Percentiles rank a stretch among this genome's conserved stretches.
phyloP scores from a whole-genome alignment of 2,329 filamentous ascomycete species.

The Gremmenia infestans region DNA sequence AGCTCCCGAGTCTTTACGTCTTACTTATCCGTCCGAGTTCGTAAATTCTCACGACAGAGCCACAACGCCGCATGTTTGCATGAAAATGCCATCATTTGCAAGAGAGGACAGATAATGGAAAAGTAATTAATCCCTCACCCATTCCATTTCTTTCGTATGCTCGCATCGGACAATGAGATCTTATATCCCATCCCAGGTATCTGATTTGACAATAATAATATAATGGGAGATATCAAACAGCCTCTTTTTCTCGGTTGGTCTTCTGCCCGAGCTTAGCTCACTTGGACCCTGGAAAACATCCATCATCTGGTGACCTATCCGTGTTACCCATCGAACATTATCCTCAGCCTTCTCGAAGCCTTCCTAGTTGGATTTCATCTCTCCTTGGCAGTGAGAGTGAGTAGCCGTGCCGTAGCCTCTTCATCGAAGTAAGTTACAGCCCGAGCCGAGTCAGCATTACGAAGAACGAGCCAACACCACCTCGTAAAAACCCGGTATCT shows the following conservation, averaged over 20 bases:
- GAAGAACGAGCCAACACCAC: too few species aligned
- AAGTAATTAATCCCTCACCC: neutral
- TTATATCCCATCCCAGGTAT: neutral
- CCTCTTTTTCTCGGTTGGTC: neutral
- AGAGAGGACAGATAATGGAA: neutral
- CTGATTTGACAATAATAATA: neutral
- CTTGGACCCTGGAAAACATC: neutral
- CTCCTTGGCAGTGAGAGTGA: too few species aligned
- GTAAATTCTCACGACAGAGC: neutral
- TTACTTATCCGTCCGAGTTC: neutral
- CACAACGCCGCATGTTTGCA: constrained; percentile 6
- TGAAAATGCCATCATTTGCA: neutral
- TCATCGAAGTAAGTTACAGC: too few species aligned
- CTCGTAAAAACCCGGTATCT: neutral
- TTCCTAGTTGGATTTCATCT: neutral
- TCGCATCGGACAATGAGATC: neutral
- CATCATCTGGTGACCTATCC: neutral
- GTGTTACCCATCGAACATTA: neutral
- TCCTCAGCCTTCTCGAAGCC: neutral
- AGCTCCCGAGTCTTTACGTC: constrained; percentile 3
- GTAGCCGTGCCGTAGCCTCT: too few species aligned
- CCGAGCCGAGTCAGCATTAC: too few species aligned
- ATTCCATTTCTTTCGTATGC: too few species aligned
- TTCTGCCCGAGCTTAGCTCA: neutral
- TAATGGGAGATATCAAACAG: too few species aligned